Evolutionary conservation across 2,329 filamentous ascomycete species (phyloP), one percentile per base, ranked within the genome.

Genomic region (Hypoxylon sp.): DNA sequence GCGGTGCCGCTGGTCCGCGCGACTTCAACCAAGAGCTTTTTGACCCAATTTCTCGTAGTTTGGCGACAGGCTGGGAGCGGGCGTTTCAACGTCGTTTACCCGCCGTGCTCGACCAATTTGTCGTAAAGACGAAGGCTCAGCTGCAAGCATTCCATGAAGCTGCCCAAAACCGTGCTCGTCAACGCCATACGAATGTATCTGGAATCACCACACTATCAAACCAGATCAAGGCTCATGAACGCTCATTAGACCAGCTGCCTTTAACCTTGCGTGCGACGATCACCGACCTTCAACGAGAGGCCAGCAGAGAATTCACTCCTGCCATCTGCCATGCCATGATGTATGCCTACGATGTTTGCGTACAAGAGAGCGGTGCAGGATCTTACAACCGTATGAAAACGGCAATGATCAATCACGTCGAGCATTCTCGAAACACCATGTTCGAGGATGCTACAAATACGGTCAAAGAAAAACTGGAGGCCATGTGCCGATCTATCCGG

Each of bases 241-340:
- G 74, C 2, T 74, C 77, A 4, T 78, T 87, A 34, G 70, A 73
- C 0, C 73, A 78, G 6, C 59, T 83, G 0, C 74, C 75, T 2
- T 62, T 55, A 0, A 62, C 64, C 3, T 73, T 82, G 41, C 64
- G 75, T 0, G 68, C 68, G 1, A 65, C 67, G 1, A 79, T 87
- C 65, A 82, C 76, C 0, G 74, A 77, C 4, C 63, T 76, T 3
- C 85, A 87, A 68, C 79, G 82, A 26, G 81, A 85, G 3, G 81
- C 82, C 15, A 88, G 81, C 68, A 82, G 86, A 3, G 76, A 82
- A 32, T 87, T 88, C 58, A 79, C 78, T 0, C 85, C 84, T 0
- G 76, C 77, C 2, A 80, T 89, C 55, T 71, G 75, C 3, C 44
- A 67, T 1, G 74, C 73, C 30, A 86, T 89, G 81, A 63, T 66